phyloP scores from a whole-genome alignment of 2,329 filamentous ascomycete genomes.

The Ascocoryne sarcoides region DNA sequence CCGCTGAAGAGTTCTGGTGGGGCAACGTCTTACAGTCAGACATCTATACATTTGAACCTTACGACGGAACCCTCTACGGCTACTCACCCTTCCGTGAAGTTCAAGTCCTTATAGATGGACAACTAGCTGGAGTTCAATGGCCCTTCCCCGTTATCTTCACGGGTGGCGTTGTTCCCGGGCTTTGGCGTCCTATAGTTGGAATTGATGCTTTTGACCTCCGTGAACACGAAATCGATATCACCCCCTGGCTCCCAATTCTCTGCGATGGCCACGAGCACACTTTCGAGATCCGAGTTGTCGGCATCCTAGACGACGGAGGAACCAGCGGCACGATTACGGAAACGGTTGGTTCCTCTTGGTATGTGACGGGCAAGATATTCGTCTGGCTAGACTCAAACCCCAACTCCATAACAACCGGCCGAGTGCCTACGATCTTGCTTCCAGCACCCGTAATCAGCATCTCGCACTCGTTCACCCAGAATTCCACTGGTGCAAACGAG shows the following conservation, averaged over 20 bases:
- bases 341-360: conserved; percentile 59
- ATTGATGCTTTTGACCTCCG: conserved; percentile 70
- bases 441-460: conserved; percentile 39
- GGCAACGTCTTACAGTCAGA: conserved; percentile 61
- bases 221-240: conserved; percentile 76
- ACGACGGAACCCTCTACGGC: conserved; percentile 51
- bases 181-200: conserved; percentile 72
- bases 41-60: conserved; percentile 46
- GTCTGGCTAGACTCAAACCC: conserved; percentile 54
- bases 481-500: conserved; percentile 45
- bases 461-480: conserved; percentile 38
- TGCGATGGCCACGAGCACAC: conserved; percentile 56
- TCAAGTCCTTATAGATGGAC: conserved; percentile 64
- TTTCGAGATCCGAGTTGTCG: conserved; percentile 60
- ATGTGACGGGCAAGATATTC: conserved; percentile 72
- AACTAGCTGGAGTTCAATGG: conserved; percentile 67
- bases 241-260: conserved; percentile 63
- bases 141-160: conserved; percentile 79
- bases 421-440: conserved; percentile 26
- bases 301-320: conserved; percentile 47
- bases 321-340: conserved; percentile 41
- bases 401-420: conserved; percentile 44
- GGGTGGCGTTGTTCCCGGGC: conserved; percentile 65
- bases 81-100: conserved; percentile 71
- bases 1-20: conserved; percentile 79